Evolutionary conservation across 2,329 filamentous ascomycete genomes (phyloP), one percentile per base, ranked within the genome.

Genomic region (Dryadomyces quercivorus): DNA sequence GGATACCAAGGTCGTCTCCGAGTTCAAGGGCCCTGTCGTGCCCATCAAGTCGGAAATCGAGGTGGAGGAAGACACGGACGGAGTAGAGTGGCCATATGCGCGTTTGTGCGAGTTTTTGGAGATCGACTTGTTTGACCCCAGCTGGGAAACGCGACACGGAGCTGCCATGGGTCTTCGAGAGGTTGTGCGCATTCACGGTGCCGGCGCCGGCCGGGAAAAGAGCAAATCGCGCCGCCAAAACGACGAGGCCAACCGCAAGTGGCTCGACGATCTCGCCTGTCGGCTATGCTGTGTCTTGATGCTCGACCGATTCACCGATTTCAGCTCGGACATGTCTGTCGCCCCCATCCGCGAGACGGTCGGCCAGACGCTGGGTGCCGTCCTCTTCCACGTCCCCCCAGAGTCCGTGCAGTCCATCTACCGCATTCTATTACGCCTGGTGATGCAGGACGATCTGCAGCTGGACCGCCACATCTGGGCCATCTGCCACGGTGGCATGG

Each of bases 401-500:
- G 73, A 78, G 16, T 92, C 88, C 4, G 92, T 98, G 22, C 81
- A 92, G 62, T 80, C 84, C 53, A 87, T 94, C 43, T 97, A 97
- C 67, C 79, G 76, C 48, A 85, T 94, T 46, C 76, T 98, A 5
- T 86, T 93, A 63, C 81, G 86, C 42, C 86, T 98, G 72, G 90
- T 97, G 42, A 93, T 95, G 82, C 90, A 96, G 65, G 82, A 85
- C 45, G 88, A 95, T 61, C 72, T 93, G 21, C 80, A 82, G 42
- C 72, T 91, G 22, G 82, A 85, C 22, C 80, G 79, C 36, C 83
- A 86, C 15, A 78, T 90, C 34, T 98, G 93, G 93, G 89, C 95
- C 57, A 87, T 96, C 42, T 95, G 91, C 63, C 94, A 98, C 67
- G 93, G 93, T 60, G 93, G 93, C 58, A 98, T 98, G 93, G 91